Percentiles rank a stretch among this genome's conserved stretches.
Conservation (phyloP, 192 early-diverging fungal species). For the Mortierella antarctica region DNA sequence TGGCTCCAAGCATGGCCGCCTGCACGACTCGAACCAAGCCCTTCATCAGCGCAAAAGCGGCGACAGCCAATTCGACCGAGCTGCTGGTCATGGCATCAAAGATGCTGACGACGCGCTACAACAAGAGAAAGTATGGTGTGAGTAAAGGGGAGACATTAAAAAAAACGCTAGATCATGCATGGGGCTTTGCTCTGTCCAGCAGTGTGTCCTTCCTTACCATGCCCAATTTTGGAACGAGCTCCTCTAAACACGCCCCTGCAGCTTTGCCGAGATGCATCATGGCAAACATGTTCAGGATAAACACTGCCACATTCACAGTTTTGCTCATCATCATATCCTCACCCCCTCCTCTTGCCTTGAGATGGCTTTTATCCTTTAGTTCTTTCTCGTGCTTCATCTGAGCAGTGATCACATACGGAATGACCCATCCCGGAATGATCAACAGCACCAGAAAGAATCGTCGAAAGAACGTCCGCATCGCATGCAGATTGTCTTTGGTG, state of each 20-base stretch:
- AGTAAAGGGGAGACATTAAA: neutral
- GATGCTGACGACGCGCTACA: slow-evolving; percentile 78
- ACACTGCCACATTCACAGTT: slow-evolving; percentile 11
- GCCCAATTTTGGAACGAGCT: slow-evolving; percentile 28
- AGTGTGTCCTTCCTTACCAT: slow-evolving; percentile 12
- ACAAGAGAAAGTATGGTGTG: neutral
- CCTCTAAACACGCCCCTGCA: slow-evolving; percentile 32
- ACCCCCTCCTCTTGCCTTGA: neutral
- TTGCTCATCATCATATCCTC: slow-evolving; percentile 12
- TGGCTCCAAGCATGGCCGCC: slow-evolving; percentile 77
- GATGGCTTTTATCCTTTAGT: neutral
- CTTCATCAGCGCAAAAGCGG: slow-evolving; percentile 71
- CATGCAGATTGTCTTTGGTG: slow-evolving; percentile 6
- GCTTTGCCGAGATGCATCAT: slow-evolving; percentile 44
- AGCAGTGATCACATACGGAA: slow-evolving; percentile 21
- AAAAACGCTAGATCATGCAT: neutral
- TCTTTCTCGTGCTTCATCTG: slow-evolving; percentile 3
- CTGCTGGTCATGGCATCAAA: slow-evolving; percentile 82
- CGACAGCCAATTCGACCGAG: slow-evolving; percentile 81
- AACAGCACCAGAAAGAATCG: slow-evolving; percentile 27
- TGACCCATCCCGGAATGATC: slow-evolving; percentile 32
- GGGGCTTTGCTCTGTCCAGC: neutral
- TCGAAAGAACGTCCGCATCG: slow-evolving; percentile 4
- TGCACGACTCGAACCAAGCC: slow-evolving; percentile 74
- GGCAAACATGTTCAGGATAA: slow-evolving; percentile 32